A percentile compares a stretch with the other conserved stretches of the same genome.
These are phyloP conservation scores for Erodium maritimum DNA, from an alignment of 345 rosid species.

Conservation along the genomic window DNA sequence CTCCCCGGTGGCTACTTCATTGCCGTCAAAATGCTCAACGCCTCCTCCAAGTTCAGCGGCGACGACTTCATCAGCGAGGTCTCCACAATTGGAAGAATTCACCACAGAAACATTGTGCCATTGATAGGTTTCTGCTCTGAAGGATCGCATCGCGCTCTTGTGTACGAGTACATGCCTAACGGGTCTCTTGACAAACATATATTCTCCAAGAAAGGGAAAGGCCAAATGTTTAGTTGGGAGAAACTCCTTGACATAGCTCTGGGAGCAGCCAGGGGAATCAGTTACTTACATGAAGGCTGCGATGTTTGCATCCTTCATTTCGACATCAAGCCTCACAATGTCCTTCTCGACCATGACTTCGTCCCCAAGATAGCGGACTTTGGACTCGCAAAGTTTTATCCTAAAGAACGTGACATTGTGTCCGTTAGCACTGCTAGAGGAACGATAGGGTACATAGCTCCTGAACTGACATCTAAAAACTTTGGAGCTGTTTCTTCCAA, in stretches of 20 bases:
- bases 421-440: background rate
- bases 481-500: conserved; percentile 3
- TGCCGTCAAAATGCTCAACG: conserved; percentile 19
- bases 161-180: no score
- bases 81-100: conserved; percentile 27
- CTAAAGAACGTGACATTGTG: background rate
- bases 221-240: background rate
- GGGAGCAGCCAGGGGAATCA: conserved; percentile 13
- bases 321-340: conserved; percentile 22
- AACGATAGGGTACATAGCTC: conserved; percentile 3
- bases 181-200: conserved; percentile 20
- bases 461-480: background rate
- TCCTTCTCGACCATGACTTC: conserved; percentile 13
- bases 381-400: conserved; percentile 14
- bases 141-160: conserved; percentile 13
- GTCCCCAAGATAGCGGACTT: conserved; percentile 17
- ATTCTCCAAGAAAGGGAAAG: background rate
- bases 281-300: conserved; percentile 18
- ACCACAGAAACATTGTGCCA: conserved; percentile 24
- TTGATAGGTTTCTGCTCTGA: conserved; percentile 28
- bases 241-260: conserved; percentile 6
- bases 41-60: conserved; percentile 4
- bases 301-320: conserved; percentile 14
- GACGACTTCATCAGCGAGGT: conserved; percentile 35
- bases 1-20: conserved; percentile 6